These are phyloP conservation scores for Coprinopsis sp. DNA, from an alignment of 768 basidiomycete genomes.

Conservation along the genomic window DNA sequence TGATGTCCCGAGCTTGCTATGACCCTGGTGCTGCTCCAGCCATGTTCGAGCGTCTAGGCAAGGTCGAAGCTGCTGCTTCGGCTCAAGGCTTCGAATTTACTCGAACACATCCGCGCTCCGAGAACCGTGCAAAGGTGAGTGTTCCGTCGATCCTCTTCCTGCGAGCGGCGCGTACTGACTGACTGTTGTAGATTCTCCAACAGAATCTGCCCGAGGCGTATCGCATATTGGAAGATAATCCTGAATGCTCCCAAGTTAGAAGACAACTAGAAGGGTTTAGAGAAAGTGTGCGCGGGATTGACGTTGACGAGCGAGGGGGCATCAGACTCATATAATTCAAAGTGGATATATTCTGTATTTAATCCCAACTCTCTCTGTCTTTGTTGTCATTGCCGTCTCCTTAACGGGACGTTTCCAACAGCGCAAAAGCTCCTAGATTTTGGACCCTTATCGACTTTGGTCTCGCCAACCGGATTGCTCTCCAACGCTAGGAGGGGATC, in stretches of 20 bases:
- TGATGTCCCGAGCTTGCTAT: conserved; percentile 84
- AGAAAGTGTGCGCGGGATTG: conserved; percentile 8
- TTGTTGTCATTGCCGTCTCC: too few relatives aligned
- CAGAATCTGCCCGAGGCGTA: conserved; percentile 56
- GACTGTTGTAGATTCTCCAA: conserved; percentile 55
- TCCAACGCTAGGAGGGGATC: too few relatives aligned
- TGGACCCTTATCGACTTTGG: too few relatives aligned
- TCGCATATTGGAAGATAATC: conserved; percentile 5
- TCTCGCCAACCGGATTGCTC: too few relatives aligned
- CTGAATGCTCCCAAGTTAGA: conserved; percentile 25
- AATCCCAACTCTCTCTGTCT: too few relatives aligned
- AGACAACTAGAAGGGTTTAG: conserved; percentile 32
- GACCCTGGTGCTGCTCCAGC: conserved; percentile 72
- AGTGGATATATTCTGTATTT: too few relatives aligned
- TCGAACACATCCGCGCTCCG: conserved; percentile 75
- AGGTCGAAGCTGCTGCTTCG: conserved; percentile 43
- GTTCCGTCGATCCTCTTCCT: background rate
- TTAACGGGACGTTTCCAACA: too few relatives aligned
- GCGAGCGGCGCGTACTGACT: background rate
- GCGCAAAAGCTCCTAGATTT: too few relatives aligned
- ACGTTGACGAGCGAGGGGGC: conserved; percentile 3
- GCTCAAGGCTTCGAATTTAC: conserved; percentile 50
- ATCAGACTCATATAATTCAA: background rate
- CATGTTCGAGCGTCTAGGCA: conserved; percentile 66
- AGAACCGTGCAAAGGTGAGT: conserved; percentile 66